phyloP scores from a whole-genome alignment of 257 asterid genomes.

The Plectranthus barbatus region DNA sequence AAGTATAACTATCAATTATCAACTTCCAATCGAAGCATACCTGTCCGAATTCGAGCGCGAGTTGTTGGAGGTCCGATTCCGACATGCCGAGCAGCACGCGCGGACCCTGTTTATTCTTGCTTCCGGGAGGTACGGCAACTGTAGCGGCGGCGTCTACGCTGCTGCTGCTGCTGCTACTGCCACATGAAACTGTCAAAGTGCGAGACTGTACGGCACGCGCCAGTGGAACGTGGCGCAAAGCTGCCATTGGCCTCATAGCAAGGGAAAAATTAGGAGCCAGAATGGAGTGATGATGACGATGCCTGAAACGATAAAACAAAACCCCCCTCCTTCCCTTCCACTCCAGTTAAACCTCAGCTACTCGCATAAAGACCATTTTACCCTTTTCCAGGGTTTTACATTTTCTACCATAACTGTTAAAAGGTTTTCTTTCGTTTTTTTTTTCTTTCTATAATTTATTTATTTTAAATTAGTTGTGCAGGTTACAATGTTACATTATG shows the following conservation, averaged over 20 bases:
- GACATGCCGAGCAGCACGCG: conserved; percentile 81
- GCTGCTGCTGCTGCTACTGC: conserved; percentile 15
- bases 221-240: conserved; percentile 43
- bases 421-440: too few relatives aligned
- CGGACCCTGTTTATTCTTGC: conserved; percentile 32
- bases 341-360: conserved; percentile 16
- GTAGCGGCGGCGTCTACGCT: conserved; percentile 16
- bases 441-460: too few relatives aligned
- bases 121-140: conserved; percentile 29
- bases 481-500: too few relatives aligned
- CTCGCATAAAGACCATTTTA: background rate
- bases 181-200: conserved; percentile 31
- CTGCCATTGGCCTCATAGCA: conserved; percentile 39
- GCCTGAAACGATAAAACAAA: background rate
- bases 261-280: background rate
- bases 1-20: background rate
- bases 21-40: conserved; percentile 20
- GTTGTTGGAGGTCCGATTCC: conserved; percentile 66
- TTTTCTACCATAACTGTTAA: background rate
- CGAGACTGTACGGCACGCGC: conserved; percentile 41
- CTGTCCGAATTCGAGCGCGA: conserved; percentile 63
- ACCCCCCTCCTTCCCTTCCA: background rate
- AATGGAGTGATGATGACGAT: conserved; percentile 1
- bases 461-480: too few relatives aligned
- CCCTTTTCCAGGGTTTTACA: background rate